Base-by-base conservation (phyloP, 1,284 basidiomycete genomes). In the Inonotus hispidus region DNA sequence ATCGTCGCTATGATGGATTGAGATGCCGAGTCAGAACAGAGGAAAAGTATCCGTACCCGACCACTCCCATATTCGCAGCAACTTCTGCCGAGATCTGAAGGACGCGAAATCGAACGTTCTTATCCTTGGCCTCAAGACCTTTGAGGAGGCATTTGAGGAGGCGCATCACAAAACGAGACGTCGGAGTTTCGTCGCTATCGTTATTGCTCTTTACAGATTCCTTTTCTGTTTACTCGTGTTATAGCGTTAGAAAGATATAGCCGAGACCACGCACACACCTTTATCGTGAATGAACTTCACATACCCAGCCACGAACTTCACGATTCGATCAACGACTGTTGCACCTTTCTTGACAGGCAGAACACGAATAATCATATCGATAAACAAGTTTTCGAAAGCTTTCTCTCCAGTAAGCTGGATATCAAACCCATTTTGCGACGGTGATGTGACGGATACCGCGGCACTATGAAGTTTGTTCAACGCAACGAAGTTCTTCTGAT, bases 51-150 rank as follows among this genome's bases (percentile, higher is more conserved):
- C 81, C 88, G 66, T 70, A 90, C 93, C 95, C 92, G 46, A 95
- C 82, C 75, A 93, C 90, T 10, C 90, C 90, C 1, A 95, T 76
- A 63, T 87, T 84, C 2, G 84, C 80, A 57, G 95, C 87, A 76
- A 93, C 86, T 66, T 92, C 87, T 0, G 89, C 86, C n/a, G 92
- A 82, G 38, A 91, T 74, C 60, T 91, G 87, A 0, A 92, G 82
- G 63, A 86, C 88, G 21, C 95, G 84, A 68, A 88, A 93, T 13
- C 95, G 82, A 25, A 93, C 88, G 57, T 83, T 82, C 77, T 96
- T 98, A 77, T 95, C 90, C 73, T 96, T 98, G 2, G 95, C 91
- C 8, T 81, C 72, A 73, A 95, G 95, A 0, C 95, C 95, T 62
- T 85, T 83, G 57, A 95, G 76, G 21, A 97, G 79, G 75, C 92